Evolutionary conservation across 176 grass and related monocot species (phyloP).

Genomic region (Carex kokanica): DNA sequence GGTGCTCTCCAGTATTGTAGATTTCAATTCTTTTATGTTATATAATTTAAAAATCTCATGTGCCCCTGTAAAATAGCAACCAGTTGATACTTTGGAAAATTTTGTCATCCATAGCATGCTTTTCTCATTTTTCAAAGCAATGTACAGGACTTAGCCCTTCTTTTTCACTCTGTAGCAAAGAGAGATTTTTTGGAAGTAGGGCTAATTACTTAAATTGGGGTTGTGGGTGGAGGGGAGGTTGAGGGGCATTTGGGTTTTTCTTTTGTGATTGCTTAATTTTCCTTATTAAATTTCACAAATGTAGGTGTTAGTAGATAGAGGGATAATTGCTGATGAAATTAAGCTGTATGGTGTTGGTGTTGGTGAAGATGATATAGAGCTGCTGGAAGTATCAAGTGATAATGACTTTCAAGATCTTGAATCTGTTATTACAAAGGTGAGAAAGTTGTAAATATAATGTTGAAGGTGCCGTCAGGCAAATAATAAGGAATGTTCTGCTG

Average conservation of each 20-base stretch:
- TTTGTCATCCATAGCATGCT: background rate
- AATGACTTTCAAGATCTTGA: conserved; percentile 79
- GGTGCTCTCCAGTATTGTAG: conserved; percentile 34
- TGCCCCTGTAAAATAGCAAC: conserved; percentile 24
- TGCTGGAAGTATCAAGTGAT: conserved; percentile 45
- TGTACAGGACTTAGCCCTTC: background rate
- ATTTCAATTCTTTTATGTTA: background rate
- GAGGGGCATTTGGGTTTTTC: background rate
- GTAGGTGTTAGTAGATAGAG: conserved; percentile 79
- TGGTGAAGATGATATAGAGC: conserved; percentile 49
- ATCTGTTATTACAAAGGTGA: conserved; percentile 71
- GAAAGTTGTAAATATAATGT: conserved; percentile 30
- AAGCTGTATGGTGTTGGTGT: conserved; percentile 73
- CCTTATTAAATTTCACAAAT: conserved; percentile 15
- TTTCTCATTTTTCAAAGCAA: background rate
- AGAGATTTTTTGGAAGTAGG: background rate
- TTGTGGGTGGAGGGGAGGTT: background rate
- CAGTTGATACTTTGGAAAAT: background rate
- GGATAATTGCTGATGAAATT: conserved; percentile 69
- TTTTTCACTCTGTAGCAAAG: background rate
- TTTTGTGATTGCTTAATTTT: conserved; percentile 10
- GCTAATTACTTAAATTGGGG: background rate
- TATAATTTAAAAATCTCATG: background rate
- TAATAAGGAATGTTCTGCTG: background rate
- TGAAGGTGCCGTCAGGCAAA: background rate